Conservation (phyloP, 306 rosid species). For the Vicia villosa region DNA sequence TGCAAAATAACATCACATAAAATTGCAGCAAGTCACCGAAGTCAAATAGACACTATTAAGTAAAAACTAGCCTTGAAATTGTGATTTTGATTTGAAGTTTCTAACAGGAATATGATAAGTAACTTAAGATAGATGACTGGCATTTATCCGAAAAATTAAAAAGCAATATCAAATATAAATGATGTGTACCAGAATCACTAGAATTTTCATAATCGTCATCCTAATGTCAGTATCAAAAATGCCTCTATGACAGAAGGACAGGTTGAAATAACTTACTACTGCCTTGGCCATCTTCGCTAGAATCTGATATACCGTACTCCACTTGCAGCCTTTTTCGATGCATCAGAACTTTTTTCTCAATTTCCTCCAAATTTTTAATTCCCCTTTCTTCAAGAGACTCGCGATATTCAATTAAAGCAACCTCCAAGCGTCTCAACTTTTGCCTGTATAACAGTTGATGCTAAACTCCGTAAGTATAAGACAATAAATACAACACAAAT, state of each 20-base stretch:
- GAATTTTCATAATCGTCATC: background rate
- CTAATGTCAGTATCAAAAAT: background rate
- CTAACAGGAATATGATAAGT: background rate
- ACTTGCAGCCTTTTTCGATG: conserved; percentile 72
- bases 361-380: conserved; percentile 74
- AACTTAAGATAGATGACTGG: background rate
- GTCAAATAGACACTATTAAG: background rate
- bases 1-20: conserved; percentile 8
- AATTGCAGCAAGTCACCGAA: background rate
- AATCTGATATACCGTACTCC: conserved; percentile 77
- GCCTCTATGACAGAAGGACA: background rate
- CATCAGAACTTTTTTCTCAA: conserved; percentile 66
- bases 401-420: conserved; percentile 89
- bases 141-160: conserved; percentile 1
- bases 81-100: background rate
- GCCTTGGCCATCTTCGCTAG: conserved; percentile 68
- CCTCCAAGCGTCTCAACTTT: conserved; percentile 93
- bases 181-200: background rate
- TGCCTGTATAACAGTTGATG: conserved; percentile 60
- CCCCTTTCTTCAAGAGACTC: conserved; percentile 95
- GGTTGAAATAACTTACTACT: conserved; percentile 60
- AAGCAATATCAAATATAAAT: conserved; percentile 23
- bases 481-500: conserved; percentile 18
- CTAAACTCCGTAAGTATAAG: conserved; percentile 32
- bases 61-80: background rate